Evolutionary conservation across 257 asterid genomes (phyloP), one percentile per base, ranked within the genome.

Genomic region (Datura wrightii): DNA sequence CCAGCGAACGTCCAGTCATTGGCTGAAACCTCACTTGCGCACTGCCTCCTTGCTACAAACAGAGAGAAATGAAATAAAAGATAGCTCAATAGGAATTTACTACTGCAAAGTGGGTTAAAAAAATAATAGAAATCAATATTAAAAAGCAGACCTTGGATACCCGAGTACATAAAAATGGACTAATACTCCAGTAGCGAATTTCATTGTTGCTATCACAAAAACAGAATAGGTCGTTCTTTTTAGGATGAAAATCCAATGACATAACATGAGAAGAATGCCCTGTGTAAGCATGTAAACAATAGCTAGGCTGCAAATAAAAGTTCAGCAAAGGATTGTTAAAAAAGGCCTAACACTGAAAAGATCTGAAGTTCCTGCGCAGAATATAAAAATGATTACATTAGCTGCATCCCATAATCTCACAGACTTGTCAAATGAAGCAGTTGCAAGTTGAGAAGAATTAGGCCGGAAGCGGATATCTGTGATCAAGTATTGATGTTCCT

Each of bases 11-110:
- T 18, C 86, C 86, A 10, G 31, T 16, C 62, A 83, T 79, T 37
- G 88, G 84, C 24, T 86, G 88, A 83, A 86, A 86, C 41, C 88
- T 86, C 74, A 83, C 84, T 83, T 86, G 88, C 5, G 84, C 67
- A 13, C 52, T 54, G 55, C 88, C 88, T 78, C 82, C 86, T 85
- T 86, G 74, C 53, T 86, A 24, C 83, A 85, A 65, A 53, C 14
- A 78, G 48, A 78, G 65, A 16, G 31, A 78, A 14, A 78, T 52
- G 63, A 78, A 78, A 16, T 52, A 1, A 2, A 52, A 15, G 48
- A 14, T 52, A 78, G 65, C 65, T 52, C 48, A 78, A 24, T 52
- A 76, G 46, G 8, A 50, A 78, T 53, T 36, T 52, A 53, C 48
- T 78, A 52, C 82, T 53, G 65, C 82, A 52, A 34, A 78, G 82